Evolutionary conservation across 176 grass and related monocot species (phyloP).

Genomic region (Melocanna baccifera): DNA sequence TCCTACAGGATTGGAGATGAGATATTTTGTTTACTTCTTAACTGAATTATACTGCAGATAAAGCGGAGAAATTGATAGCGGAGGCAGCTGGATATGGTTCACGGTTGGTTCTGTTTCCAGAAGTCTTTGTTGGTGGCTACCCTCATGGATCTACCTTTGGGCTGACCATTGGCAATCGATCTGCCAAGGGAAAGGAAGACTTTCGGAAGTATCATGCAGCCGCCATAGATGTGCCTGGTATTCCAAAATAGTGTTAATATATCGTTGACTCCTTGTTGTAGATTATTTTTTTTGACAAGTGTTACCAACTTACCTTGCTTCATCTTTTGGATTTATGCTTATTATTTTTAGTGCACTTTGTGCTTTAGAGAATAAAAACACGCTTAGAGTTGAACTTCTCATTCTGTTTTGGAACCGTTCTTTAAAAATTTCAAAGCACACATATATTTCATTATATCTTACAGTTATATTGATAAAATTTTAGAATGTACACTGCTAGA

Average conservation of each 20-base stretch:
- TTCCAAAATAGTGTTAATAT: slow-evolving; percentile 13
- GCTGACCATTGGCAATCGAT: slow-evolving; percentile 66
- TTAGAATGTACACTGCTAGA: neutral
- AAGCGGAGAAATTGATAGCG: slow-evolving; percentile 74
- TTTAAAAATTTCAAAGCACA: neutral
- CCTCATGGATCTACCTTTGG: slow-evolving; percentile 85
- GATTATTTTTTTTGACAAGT: neutral
- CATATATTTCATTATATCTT: neutral
- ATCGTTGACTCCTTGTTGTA: neutral
- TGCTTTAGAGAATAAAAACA: neutral
- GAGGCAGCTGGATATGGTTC: slow-evolving; percentile 79
- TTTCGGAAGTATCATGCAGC: slow-evolving; percentile 79
- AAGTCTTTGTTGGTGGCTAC: slow-evolving; percentile 91
- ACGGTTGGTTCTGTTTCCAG: slow-evolving; percentile 85
- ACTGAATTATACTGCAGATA: slow-evolving; percentile 50
- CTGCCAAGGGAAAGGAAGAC: slow-evolving; percentile 78
- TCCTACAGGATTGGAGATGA: neutral
- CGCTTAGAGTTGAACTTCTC: neutral
- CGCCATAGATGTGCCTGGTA: slow-evolving; percentile 95
- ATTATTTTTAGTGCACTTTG: neutral
- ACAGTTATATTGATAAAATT: neutral
- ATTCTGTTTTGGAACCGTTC: neutral
- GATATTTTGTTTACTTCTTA: neutral
- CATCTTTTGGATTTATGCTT: slow-evolving; percentile 5
- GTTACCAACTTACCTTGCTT: neutral